Base-by-base conservation (phyloP, 345 rosid species). In the Gossypium thurberi region DNA sequence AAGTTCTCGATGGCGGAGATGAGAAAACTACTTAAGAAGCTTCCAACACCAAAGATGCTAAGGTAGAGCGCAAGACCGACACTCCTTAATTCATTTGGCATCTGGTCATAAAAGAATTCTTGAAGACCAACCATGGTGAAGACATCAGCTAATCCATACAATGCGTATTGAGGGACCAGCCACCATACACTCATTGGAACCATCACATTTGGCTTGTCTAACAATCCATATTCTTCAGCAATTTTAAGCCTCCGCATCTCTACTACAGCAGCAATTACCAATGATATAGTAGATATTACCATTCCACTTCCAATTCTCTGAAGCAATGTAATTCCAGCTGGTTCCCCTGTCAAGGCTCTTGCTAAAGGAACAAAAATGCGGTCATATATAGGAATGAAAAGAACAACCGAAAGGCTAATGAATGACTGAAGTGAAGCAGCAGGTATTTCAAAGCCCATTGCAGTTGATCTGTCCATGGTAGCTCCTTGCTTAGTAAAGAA, bases 61-160 rank as follows among this genome's bases (percentile, higher is more conserved):
- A 57, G 61, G 37, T 57, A 57, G 61, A 57, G 61, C 7, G 61
- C 61, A 21, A 57, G 61, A 57, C 61, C 61, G 0, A 57, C 33
- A 57, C 61, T 23, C 61, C 61, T 57, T 11, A 57, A 57, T 57
- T 57, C 61, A 18, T 57, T 57, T 57, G 61, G 61, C 14, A 57
- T 14, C 17, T 57, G 82, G 50, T 81, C 81, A 44, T 82, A 82
- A 70, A 79, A 82, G 60, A 77, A 80, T 75, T 80, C 85, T 56
- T 80, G 85, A 70, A 82, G 77, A 25, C 85, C 85, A 58, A 82
- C 79, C 61, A 82, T 43, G 5, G 61, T 21, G 61, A 57, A 57
- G 4, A 57, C 37, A 57, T 57, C 61, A 11, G 61, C 33, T 57
- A 57, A 57, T 57, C 61, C 61, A 23, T 21, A 57, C 26, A 57